Percentiles rank a stretch among this genome's conserved stretches.
Conservation (phyloP, 345 rosid species). For the Alliaria petiolata region DNA sequence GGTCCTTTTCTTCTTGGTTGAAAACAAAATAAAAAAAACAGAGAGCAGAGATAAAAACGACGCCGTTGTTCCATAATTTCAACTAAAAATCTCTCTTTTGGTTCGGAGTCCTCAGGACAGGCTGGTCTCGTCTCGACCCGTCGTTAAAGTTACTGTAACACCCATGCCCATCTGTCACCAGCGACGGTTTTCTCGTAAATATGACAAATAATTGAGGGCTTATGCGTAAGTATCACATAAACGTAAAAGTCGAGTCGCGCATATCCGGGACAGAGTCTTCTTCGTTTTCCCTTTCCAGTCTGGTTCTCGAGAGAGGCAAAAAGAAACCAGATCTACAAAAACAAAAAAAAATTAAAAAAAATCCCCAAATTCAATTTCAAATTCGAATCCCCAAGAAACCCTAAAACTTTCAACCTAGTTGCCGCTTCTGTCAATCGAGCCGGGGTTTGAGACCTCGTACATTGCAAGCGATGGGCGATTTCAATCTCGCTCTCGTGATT, state of each 20-base stretch:
- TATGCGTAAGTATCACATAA: not conserved
- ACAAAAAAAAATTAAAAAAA: not conserved
- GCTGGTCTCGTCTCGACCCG: constrained; percentile 9
- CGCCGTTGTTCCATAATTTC: no score
- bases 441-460: constrained; percentile 20
- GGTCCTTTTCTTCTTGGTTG: no score
- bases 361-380: constrained; percentile 2
- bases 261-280: constrained; percentile 16
- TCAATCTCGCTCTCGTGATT: constrained; percentile 92
- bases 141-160: not conserved
- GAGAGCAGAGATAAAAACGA: no score
- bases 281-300: not conserved
- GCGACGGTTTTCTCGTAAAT: not conserved
- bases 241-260: constrained; percentile 27
- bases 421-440: constrained; percentile 24
- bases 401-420: constrained; percentile 6
- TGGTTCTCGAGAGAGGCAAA: constrained; percentile 7
- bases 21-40: no score
- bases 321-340: constrained; percentile 29
- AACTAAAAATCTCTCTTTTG: not conserved
- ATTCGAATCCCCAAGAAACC: constrained; percentile 16
- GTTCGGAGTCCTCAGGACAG: constrained; percentile 10
- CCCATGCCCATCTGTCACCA: constrained; percentile 3
- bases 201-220: not conserved
- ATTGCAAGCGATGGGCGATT: constrained; percentile 71